These are phyloP conservation scores for Beauveria varroae DNA, from an alignment of 2,329 filamentous ascomycete genomes.

Conservation along the genomic window DNA sequence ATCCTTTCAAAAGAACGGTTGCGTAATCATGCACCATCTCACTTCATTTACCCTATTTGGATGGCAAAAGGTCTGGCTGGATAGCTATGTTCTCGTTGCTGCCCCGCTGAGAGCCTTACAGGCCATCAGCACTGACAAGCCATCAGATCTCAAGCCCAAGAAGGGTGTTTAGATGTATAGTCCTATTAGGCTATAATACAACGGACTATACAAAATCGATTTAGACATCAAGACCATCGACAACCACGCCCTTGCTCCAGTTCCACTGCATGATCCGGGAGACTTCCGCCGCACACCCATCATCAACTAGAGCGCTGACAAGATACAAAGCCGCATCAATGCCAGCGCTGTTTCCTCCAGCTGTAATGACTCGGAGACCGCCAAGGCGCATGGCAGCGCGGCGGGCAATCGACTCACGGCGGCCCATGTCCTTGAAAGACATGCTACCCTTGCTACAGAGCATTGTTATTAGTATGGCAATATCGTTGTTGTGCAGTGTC, in stretches of 20 bases:
- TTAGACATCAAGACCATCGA: slow-evolving; percentile 79
- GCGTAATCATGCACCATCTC: background rate
- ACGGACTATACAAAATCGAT: slow-evolving; percentile 11
- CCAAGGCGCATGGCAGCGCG: slow-evolving; percentile 68
- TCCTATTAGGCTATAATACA: slow-evolving; percentile 12
- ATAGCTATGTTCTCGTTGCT: too few species aligned
- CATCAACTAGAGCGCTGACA: slow-evolving; percentile 72
- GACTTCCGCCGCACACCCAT: slow-evolving; percentile 68
- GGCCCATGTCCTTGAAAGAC: slow-evolving; percentile 69
- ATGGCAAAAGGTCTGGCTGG: background rate
- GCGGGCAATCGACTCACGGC: slow-evolving; percentile 73
- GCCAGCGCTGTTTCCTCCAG: slow-evolving; percentile 70
- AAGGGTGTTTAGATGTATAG: slow-evolving; percentile 1
- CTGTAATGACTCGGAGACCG: slow-evolving; percentile 67
- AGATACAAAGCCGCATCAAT: slow-evolving; percentile 80
- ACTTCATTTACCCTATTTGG: background rate
- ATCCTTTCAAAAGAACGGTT: background rate
- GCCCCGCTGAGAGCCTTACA: too few species aligned
- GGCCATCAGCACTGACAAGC: background rate
- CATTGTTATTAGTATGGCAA: slow-evolving; percentile 20
- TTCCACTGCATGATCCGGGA: slow-evolving; percentile 70
- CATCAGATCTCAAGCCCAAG: slow-evolving; percentile 3
- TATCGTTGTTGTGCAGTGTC: background rate
- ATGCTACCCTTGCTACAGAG: slow-evolving; percentile 68
- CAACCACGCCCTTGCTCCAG: slow-evolving; percentile 79